phyloP scores from a whole-genome alignment of 805 yeast species.

The Yueomyces sp. region DNA sequence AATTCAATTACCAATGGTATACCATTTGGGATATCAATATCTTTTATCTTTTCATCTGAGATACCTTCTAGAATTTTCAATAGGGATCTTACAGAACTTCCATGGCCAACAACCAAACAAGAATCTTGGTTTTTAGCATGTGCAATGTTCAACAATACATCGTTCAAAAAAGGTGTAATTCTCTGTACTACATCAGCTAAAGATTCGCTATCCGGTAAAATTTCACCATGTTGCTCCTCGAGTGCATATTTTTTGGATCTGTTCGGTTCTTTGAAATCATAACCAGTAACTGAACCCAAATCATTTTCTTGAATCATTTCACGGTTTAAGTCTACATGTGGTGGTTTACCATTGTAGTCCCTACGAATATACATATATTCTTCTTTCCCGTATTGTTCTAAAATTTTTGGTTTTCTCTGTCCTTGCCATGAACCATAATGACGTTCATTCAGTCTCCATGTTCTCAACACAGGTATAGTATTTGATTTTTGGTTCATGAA shows the following conservation, averaged over 20 bases:
- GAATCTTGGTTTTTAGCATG: slow-evolving; percentile 38
- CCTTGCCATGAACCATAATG: slow-evolving; percentile 81
- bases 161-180: slow-evolving; percentile 44
- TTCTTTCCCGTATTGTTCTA: slow-evolving; percentile 54
- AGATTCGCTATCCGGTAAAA: slow-evolving; percentile 60
- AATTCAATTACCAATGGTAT: slow-evolving; percentile 63
- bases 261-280: slow-evolving; percentile 26
- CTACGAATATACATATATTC: slow-evolving; percentile 71
- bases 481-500: slow-evolving; percentile 16
- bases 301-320: slow-evolving; percentile 29
- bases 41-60: slow-evolving; percentile 54
- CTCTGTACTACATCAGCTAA: slow-evolving; percentile 58
- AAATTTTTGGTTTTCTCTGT: slow-evolving; percentile 52
- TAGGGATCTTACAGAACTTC: slow-evolving; percentile 66
- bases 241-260: slow-evolving; percentile 20
- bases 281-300: slow-evolving; percentile 19
- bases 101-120: slow-evolving; percentile 66
- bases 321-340: slow-evolving; percentile 24
- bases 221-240: slow-evolving; percentile 27
- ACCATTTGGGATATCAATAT: slow-evolving; percentile 72
- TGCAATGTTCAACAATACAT: slow-evolving; percentile 32
- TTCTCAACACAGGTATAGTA: slow-evolving; percentile 38
- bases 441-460: slow-evolving; percentile 75
- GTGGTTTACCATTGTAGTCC: slow-evolving; percentile 65
- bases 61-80: slow-evolving; percentile 55